Conservation (phyloP, 139 green algal genomes). For the Nannochloris sp. region DNA sequence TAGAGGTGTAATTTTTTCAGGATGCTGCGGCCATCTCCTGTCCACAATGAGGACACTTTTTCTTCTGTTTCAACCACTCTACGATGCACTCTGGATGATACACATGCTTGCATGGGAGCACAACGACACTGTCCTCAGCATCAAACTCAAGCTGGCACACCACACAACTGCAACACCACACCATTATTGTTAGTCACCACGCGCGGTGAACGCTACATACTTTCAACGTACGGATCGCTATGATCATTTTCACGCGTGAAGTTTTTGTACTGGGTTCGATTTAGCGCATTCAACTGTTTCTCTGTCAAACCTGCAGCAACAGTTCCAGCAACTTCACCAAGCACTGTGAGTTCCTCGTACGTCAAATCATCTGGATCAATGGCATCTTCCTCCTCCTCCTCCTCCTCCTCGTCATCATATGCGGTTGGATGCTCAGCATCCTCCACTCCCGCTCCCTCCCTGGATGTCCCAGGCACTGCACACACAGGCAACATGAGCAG, state of each 20-base stretch:
- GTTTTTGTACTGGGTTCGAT: slow-evolving; percentile 9
- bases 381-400: neutral
- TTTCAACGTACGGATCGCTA: slow-evolving; percentile 7
- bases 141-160: slow-evolving; percentile 38
- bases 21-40: neutral
- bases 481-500: too few relatives aligned
- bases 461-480: too few relatives aligned
- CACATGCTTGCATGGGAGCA: slow-evolving; percentile 37
- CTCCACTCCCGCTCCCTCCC: too few relatives aligned
- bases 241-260: neutral
- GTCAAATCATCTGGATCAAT: slow-evolving; percentile 32
- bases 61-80: slow-evolving; percentile 40
- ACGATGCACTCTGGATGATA: slow-evolving; percentile 32
- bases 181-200: neutral
- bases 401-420: neutral
- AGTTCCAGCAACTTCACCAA: slow-evolving; percentile 35
- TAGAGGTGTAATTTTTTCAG: neutral
- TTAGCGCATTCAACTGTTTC: slow-evolving; percentile 14
- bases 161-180: slow-evolving; percentile 11
- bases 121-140: slow-evolving; percentile 20
- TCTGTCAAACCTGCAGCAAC: slow-evolving; percentile 18
- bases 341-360: slow-evolving; percentile 34
- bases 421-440: neutral
- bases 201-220: neutral
- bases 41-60: slow-evolving; percentile 19